phyloP scores from a whole-genome alignment of 2,329 filamentous ascomycete genomes.

The Ilyonectria mors-panacis region DNA sequence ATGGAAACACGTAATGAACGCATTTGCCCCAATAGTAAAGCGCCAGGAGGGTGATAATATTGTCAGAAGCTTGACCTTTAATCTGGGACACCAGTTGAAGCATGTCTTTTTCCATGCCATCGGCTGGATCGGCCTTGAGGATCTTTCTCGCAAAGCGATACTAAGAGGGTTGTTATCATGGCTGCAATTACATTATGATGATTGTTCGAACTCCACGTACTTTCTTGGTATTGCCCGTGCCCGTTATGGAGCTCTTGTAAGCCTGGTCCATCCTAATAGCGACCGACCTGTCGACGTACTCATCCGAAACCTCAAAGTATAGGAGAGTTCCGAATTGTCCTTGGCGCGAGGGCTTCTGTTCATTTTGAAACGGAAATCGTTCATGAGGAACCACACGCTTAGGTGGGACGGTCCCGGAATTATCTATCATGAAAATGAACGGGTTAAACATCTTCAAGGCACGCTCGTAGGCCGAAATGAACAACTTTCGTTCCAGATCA shows the following conservation, averaged over 20 bases:
- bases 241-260: neutral
- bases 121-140: neutral
- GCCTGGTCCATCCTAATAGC: neutral
- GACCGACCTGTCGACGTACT: neutral
- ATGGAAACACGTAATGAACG: constrained; percentile 13
- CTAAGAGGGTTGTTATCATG: neutral
- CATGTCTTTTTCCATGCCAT: neutral
- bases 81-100: neutral
- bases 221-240: neutral
- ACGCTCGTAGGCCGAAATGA: neutral
- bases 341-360: neutral
- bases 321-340: neutral
- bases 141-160: neutral
- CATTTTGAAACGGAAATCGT: constrained; percentile 1
- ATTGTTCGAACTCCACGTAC: neutral
- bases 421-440: neutral
- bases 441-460: constrained; percentile 8
- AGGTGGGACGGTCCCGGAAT: neutral
- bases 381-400: neutral
- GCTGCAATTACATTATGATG: neutral
- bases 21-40: constrained; percentile 8
- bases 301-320: neutral
- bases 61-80: neutral
- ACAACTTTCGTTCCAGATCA: neutral
- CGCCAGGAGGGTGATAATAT: constrained; percentile 11